Evolutionary conservation across 768 basidiomycete genomes (phyloP).

Genomic region (Suillus sp.): DNA sequence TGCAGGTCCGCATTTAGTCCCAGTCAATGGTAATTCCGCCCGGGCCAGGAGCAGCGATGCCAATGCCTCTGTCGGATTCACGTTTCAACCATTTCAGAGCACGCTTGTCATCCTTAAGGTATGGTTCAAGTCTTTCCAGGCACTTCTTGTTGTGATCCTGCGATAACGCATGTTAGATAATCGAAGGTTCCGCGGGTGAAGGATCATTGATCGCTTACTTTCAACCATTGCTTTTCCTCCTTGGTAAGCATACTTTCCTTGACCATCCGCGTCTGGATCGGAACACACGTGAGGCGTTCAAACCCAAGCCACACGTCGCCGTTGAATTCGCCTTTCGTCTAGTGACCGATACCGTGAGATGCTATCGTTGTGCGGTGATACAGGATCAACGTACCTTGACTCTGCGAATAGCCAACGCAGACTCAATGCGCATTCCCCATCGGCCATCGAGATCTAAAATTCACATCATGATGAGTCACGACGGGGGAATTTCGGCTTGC

Average conservation of each 20-base stretch:
- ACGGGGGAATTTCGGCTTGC: slow-evolving; percentile 11
- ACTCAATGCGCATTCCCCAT: slow-evolving; percentile 94
- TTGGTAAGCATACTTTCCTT: slow-evolving; percentile 81
- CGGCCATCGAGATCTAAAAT: slow-evolving; percentile 67
- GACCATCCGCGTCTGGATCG: slow-evolving; percentile 90
- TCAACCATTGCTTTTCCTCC: slow-evolving; percentile 87
- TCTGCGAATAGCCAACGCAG: slow-evolving; percentile 72
- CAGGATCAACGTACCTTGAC: slow-evolving; percentile 41
- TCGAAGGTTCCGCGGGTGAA: background rate
- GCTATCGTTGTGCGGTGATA: slow-evolving; percentile 10
- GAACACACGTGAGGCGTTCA: slow-evolving; percentile 91
- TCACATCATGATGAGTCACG: slow-evolving; percentile 18
- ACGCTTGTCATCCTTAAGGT: slow-evolving; percentile 75
- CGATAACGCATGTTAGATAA: slow-evolving; percentile 17
- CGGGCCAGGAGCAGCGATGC: slow-evolving; percentile 61
- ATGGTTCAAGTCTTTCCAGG: slow-evolving; percentile 61
- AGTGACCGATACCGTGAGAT: slow-evolving; percentile 16
- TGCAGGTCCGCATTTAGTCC: slow-evolving; percentile 45
- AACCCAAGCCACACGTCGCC: slow-evolving; percentile 86
- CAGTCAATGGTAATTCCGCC: slow-evolving; percentile 80
- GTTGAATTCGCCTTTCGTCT: slow-evolving; percentile 75
- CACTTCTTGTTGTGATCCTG: slow-evolving; percentile 84
- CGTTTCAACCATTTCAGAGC: slow-evolving; percentile 80
- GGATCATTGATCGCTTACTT: slow-evolving; percentile 44
- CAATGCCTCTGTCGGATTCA: slow-evolving; percentile 75